phyloP scores from a whole-genome alignment of 305 asterid genomes.

The Fraxinus angustifolia region DNA sequence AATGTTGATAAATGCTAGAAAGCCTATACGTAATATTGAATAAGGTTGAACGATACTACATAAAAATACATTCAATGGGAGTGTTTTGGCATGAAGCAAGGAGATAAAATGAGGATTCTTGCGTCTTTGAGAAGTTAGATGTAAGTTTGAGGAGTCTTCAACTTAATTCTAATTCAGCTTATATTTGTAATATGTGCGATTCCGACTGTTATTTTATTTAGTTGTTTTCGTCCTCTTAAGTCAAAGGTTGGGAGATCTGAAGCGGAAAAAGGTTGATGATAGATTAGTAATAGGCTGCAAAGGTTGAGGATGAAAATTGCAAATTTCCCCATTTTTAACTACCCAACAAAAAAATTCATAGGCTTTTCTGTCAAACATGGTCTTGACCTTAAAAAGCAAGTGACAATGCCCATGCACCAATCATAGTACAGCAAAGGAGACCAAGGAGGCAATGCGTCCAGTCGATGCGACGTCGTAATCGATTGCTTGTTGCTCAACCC shows the following conservation, averaged over 20 bases:
- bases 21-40: neutral
- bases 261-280: no score
- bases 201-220: no score
- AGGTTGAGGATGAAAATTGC: no score
- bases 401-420: neutral
- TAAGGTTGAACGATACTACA: no score
- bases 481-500: neutral
- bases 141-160: neutral
- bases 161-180: no score
- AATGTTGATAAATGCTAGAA: neutral
- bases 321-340: no score
- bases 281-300: no score
- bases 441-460: slow-evolving; percentile 6
- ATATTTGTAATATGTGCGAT: no score
- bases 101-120: neutral
- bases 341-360: no score
- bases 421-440: neutral
- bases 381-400: neutral
- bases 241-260: no score
- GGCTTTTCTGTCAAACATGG: neutral
- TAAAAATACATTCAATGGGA: neutral
- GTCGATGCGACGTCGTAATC: slow-evolving; percentile 30
- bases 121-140: neutral
- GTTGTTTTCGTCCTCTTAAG: no score
- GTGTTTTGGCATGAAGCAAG: neutral